phyloP scores from a whole-genome alignment of 2,329 filamentous ascomycete species.

The Hypoxylon sp. region DNA sequence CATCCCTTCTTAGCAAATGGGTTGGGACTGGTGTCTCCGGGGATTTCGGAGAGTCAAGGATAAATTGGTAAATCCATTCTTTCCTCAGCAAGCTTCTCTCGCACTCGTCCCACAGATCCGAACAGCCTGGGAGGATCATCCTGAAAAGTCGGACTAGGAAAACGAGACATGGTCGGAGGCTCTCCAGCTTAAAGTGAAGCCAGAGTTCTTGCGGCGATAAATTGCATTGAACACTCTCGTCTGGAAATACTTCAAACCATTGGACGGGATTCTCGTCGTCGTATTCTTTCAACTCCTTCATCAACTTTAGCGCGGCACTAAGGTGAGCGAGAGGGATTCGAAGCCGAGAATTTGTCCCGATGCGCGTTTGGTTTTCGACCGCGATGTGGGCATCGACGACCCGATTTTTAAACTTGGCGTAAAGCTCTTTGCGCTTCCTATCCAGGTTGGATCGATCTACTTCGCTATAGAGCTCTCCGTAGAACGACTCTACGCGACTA shows the following conservation, averaged over 20 bases:
- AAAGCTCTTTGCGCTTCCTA: constrained; percentile 32
- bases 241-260: constrained; percentile 41
- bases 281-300: constrained; percentile 38
- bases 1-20: constrained; percentile 16
- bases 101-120: constrained; percentile 42
- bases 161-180: constrained; percentile 43
- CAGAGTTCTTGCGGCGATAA: constrained; percentile 39
- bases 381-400: constrained; percentile 37
- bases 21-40: constrained; percentile 16
- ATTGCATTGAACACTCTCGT: constrained; percentile 7
- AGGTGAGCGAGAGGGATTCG: constrained; percentile 32
- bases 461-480: constrained; percentile 22
- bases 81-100: constrained; percentile 34
- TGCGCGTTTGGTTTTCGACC: constrained; percentile 10
- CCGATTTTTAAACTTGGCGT: constrained; percentile 31
- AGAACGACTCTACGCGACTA: constrained; percentile 32
- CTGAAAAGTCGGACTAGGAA: constrained; percentile 42
- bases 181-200: constrained; percentile 44
- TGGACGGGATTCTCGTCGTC: constrained; percentile 43
- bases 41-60: constrained; percentile 41
- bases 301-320: constrained; percentile 33
- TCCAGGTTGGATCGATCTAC: constrained; percentile 37
- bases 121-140: constrained; percentile 36
- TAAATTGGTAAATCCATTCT: constrained; percentile 43
- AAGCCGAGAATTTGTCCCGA: constrained; percentile 34